These are phyloP conservation scores for Nakazawaea populi DNA, from an alignment of 805 yeast species.

Conservation along the genomic window DNA sequence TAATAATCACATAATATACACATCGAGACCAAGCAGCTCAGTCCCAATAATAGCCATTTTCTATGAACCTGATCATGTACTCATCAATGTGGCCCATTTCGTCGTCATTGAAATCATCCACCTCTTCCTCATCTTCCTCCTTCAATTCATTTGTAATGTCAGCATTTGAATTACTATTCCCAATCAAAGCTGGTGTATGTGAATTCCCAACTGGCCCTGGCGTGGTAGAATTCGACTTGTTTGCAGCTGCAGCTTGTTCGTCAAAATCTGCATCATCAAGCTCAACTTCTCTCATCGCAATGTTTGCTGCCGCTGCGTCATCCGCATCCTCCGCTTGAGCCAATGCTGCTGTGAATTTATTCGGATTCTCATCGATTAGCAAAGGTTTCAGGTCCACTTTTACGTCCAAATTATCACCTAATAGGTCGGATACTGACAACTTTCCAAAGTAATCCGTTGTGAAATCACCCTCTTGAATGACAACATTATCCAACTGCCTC, in stretches of 20 bases:
- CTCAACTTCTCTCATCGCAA: slow-evolving; percentile 80
- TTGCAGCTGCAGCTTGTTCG: slow-evolving; percentile 29
- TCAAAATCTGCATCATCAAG: slow-evolving; percentile 83
- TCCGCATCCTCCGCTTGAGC: slow-evolving; percentile 96
- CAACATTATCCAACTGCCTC: slow-evolving; percentile 87
- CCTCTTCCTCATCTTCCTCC: slow-evolving; percentile 22
- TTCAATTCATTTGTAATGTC: slow-evolving; percentile 11
- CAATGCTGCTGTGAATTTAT: slow-evolving; percentile 35
- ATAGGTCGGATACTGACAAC: slow-evolving; percentile 76
- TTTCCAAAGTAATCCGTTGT: slow-evolving; percentile 94
- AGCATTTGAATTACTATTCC: slow-evolving; percentile 5
- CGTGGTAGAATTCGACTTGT: slow-evolving; percentile 18
- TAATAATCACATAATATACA: slow-evolving; percentile 3
- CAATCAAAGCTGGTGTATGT: slow-evolving; percentile 11
- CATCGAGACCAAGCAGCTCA: slow-evolving; percentile 11
- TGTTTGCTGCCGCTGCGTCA: slow-evolving; percentile 81
- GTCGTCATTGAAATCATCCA: slow-evolving; percentile 46
- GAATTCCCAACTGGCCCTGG: slow-evolving; percentile 15
- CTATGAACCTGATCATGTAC: slow-evolving; percentile 89
- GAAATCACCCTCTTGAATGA: slow-evolving; percentile 96
- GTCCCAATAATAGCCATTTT: slow-evolving; percentile 67
- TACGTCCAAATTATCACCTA: slow-evolving; percentile 51
- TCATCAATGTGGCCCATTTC: slow-evolving; percentile 86
- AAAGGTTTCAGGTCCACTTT: slow-evolving; percentile 19
- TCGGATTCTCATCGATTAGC: slow-evolving; percentile 21